A percentile compares a stretch with the other conserved stretches of the same genome.
phyloP scores from a whole-genome alignment of 345 rosid genomes.

The Mercurialis annua region DNA sequence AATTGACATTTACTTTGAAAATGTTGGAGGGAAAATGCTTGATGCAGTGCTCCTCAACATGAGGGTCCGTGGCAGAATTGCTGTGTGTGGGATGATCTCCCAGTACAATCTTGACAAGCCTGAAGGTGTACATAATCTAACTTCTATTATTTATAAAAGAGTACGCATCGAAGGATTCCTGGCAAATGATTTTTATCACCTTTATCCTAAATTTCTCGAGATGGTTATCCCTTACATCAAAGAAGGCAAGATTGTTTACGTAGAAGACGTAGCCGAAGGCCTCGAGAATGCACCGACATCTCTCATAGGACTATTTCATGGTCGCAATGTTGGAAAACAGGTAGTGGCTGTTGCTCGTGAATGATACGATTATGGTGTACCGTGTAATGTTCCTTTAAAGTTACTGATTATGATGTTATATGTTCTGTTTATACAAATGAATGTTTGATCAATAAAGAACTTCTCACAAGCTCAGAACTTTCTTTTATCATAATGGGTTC shows the following conservation, averaged over 20 bases:
- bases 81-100: constrained; percentile 59
- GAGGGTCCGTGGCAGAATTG: constrained; percentile 40
- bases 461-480: background rate
- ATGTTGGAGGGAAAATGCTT: constrained; percentile 54
- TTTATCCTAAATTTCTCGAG: constrained; percentile 27
- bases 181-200: constrained; percentile 18
- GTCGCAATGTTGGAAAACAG: constrained; percentile 35
- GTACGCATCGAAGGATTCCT: constrained; percentile 34
- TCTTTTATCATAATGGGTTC: background rate
- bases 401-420: too few species aligned
- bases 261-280: constrained; percentile 33
- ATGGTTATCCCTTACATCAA: constrained; percentile 26
- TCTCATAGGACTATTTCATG: constrained; percentile 25
- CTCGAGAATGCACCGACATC: constrained; percentile 27
- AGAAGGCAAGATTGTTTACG: constrained; percentile 23
- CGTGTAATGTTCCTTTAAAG: background rate
- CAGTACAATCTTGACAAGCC: constrained; percentile 35
- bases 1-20: constrained; percentile 55
- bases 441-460: background rate
- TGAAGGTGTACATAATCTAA: constrained; percentile 28
- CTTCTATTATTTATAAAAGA: constrained; percentile 14
- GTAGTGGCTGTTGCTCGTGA: constrained; percentile 32
- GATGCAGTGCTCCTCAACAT: constrained; percentile 54
- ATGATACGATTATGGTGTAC: background rate
- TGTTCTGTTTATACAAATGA: background rate